Evolutionary conservation across 2,329 filamentous ascomycete genomes (phyloP), one percentile per base, ranked within the genome.

Genomic region (Sordariomycetes sp.): DNA sequence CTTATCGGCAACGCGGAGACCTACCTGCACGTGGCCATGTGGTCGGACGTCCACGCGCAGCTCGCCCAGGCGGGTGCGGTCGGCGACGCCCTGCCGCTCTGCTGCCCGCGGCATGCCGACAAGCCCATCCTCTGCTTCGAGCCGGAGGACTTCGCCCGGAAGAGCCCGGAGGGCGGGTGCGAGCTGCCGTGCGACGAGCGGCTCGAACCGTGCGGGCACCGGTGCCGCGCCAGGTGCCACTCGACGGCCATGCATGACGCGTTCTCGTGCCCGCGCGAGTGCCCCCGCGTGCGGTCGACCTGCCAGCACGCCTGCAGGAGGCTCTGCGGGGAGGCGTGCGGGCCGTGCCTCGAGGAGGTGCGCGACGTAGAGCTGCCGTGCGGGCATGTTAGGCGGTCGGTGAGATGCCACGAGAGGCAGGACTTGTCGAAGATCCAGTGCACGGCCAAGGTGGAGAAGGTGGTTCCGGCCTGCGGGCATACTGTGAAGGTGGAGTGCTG

Each of bases 141-240:
- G 8, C 76, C 79, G 0, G 66, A 76, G 0, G 81, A 89, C 48
- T 91, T 91, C 64, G 78, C 83, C 2, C 66, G 60, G 0, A 68
- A 79, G 22, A 86, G 81, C 43, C 87, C 87, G 0, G 86, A 91
- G 65, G 88, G 88, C 4, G 88, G 88, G 0, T 91, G 88, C 61
- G 71, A 72, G 0, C 73, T 82, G 54, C 74, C 74, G 20, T 91
- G 88, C 61, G 70, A 73, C 62, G 57, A 67, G 73, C 55, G 77
- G 65, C 66, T 79, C 5, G 56, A 62, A 2, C 58, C 65, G 0
- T 81, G 78, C 57, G 78, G 77, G 0, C 78, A 81, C 60, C 60
- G 64, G 4, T 80, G 78, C 59, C 60, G 63, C 6, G 71, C 70
- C 2, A 67, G 64, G 37, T 81, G 77, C 58, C 78, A 81, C 59